These are phyloP conservation scores for Podaxis pistillaris DNA, from an alignment of 768 basidiomycete genomes.

Conservation along the genomic window DNA sequence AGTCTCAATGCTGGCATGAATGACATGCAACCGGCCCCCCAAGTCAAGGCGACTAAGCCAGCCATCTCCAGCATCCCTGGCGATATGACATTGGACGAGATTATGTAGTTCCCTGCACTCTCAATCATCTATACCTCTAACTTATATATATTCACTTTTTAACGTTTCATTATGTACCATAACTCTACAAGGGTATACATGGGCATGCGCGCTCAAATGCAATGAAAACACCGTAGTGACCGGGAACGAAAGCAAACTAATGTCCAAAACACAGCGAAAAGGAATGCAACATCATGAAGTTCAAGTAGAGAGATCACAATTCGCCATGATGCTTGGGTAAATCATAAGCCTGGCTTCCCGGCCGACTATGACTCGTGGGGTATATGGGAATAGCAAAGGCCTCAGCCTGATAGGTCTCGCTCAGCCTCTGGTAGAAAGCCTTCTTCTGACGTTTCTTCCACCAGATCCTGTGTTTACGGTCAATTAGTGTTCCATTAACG, in stretches of 20 bases:
- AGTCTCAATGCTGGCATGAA: slow-evolving; percentile 29
- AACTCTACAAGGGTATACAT: not conserved
- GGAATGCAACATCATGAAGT: not conserved
- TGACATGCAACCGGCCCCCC: slow-evolving; percentile 7
- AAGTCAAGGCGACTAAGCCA: slow-evolving; percentile 12
- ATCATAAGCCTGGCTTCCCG: not conserved
- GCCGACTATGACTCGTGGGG: not conserved
- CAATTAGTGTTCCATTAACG: not conserved
- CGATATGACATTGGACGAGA: slow-evolving; percentile 54
- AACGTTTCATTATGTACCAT: not conserved
- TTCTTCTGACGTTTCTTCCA: slow-evolving; percentile 25
- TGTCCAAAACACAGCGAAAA: not conserved
- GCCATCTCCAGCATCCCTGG: slow-evolving; percentile 25
- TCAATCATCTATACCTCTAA: not conserved
- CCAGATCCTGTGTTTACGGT: slow-evolving; percentile 21
- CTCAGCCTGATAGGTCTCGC: slow-evolving; percentile 7
- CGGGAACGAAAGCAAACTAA: not conserved
- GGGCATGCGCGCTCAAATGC: not conserved
- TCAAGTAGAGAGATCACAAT: not conserved
- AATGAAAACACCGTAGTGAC: not conserved
- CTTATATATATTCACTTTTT: not conserved
- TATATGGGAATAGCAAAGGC: slow-evolving; percentile 2
- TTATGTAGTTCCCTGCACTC: slow-evolving; percentile 21
- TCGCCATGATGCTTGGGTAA: slow-evolving; percentile 5
- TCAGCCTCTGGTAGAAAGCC: slow-evolving; percentile 9